These are phyloP conservation scores for Paecilomyces sp. DNA, from an alignment of 2,329 filamentous ascomycete species.

Conservation along the genomic window DNA sequence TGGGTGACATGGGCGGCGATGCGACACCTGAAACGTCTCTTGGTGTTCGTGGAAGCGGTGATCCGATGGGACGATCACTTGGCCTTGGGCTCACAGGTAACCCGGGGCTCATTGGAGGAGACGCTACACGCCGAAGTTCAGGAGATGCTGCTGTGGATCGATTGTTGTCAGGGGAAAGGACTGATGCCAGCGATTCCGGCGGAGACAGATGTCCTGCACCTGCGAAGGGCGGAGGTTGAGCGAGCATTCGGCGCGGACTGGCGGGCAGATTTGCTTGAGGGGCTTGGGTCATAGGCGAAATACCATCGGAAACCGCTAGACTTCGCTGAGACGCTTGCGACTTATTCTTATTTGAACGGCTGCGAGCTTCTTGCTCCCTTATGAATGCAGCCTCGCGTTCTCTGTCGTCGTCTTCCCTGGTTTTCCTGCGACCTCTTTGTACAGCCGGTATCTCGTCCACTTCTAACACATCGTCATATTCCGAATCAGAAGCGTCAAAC, in stretches of 20 bases:
- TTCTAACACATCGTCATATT: conserved; percentile 73
- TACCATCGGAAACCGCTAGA: conserved; percentile 24
- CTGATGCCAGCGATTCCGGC: conserved; percentile 22
- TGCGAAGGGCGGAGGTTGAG: conserved; percentile 19
- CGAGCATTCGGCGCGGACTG: conserved; percentile 50
- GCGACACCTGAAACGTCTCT: conserved; percentile 42
- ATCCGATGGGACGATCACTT: conserved; percentile 52
- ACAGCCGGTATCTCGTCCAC: conserved; percentile 55
- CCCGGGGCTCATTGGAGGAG: conserved; percentile 55
- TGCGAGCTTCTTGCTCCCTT: conserved; percentile 63
- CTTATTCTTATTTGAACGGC: conserved; percentile 66
- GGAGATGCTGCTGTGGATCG: conserved; percentile 16
- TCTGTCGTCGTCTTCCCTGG: conserved; percentile 78
- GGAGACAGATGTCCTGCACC: conserved; percentile 12
- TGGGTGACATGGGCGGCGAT: conserved; percentile 64
- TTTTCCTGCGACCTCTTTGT: conserved; percentile 69
- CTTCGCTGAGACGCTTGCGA: conserved; percentile 45
- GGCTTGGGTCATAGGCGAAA: conserved; percentile 8
- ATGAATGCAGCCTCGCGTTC: conserved; percentile 63
- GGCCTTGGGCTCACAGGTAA: conserved; percentile 56
- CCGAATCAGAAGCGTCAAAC: conserved; percentile 65
- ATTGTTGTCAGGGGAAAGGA: conserved; percentile 20
- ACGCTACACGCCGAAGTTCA: conserved; percentile 31
- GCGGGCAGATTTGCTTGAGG: conserved; percentile 38
- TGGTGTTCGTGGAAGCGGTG: conserved; percentile 52